Evolutionary conservation across 495 filamentous ascomycete species (phyloP), one percentile per base, ranked within the genome.

Genomic region (Thozetella sp.): DNA sequence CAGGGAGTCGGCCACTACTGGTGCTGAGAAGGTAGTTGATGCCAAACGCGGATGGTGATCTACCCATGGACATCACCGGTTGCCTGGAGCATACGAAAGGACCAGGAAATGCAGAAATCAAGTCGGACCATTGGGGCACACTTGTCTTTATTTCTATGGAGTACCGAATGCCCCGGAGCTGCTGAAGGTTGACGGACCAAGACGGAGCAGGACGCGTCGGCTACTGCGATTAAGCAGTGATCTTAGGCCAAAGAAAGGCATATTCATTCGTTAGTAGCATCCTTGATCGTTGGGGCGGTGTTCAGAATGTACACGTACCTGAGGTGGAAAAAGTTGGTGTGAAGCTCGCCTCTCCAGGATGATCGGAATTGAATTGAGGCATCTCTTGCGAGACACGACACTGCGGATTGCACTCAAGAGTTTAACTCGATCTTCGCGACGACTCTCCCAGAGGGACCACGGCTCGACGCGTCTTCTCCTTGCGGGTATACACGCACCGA

Each of bases 351-450:
- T 84, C 88, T 85, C 84, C 89, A 89, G 90, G 92, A 86, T 95
- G 86, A 95, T 94, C 92, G 91, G 93, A 97, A 97, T 97, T 90
- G 93, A 96, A 96, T 97, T 89, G 87, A 92, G 88, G 87, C 83
- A 70, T 69, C 74, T 70, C 69, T 61, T 55, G 72, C 69, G 66
- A 75, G 68, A 72, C 66, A 81, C 83, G 82, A 97, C 88, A 93
- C 94, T 85, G 92, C 93, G 91, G 93, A 98, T 98, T 94, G 93
- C 90, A 97, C 93, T 98, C 83, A 94, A 95, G 92, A 97, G 91
- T 71, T 70, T 78, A 77, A 87, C 89, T 94, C 90, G 87, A 93
- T 92, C 91, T 93, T 88, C 90, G 91, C 90, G 92, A 90, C 83
- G 88, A 85, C 91, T 86, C 87, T 92, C 89, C 90, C 90, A 91